Percentiles rank a stretch among this genome's conserved stretches.
Evolutionary conservation across 345 rosid species (phyloP).

Genomic region (Eucalyptus pumila): DNA sequence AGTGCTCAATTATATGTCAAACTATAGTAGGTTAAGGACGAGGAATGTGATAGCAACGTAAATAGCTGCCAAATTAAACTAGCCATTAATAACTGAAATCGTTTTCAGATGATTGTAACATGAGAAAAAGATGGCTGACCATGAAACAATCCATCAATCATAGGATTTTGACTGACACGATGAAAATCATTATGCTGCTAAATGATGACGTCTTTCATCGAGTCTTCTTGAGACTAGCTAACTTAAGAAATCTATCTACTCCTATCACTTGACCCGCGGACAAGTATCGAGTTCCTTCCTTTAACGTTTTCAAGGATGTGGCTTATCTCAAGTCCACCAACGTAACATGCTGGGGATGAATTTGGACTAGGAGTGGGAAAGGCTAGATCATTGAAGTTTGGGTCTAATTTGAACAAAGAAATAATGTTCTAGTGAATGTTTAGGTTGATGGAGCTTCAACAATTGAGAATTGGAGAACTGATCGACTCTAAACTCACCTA

Average conservation of each 20-base stretch:
- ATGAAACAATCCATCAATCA: neutral
- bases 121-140: neutral
- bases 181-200: no score
- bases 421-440: neutral
- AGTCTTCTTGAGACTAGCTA: neutral
- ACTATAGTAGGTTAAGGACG: neutral
- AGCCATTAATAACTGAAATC: neutral
- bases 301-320: neutral
- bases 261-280: neutral
- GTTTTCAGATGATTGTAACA: neutral
- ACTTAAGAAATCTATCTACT: no score
- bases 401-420: neutral
- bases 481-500: slow-evolving; percentile 13
- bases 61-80: neutral
- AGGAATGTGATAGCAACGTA: neutral
- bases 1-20: neutral
- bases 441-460: neutral
- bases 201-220: neutral
- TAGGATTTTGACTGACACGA: neutral
- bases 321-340: neutral
- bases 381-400: neutral
- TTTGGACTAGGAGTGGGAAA: neutral
- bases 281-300: neutral
- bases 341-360: neutral
- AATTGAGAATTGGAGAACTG: neutral